Evolutionary conservation across 2,329 filamentous ascomycete species (phyloP).

Genomic region (Diaporthe vaccinii): DNA sequence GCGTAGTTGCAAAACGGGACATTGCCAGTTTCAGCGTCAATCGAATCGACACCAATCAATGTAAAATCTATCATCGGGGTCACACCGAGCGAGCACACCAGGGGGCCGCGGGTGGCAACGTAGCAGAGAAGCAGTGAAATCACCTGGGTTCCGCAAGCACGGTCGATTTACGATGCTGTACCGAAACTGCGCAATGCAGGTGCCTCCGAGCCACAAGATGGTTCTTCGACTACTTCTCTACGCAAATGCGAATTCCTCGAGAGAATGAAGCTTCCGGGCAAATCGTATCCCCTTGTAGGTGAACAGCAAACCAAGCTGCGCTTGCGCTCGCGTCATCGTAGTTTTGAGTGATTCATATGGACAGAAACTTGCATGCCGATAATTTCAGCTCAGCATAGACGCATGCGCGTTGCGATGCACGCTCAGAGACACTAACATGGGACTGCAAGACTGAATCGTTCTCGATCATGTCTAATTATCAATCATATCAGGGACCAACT

Average conservation of each 20-base stretch:
- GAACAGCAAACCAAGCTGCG: not conserved
- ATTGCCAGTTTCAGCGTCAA: not conserved
- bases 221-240: not conserved
- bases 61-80: not conserved
- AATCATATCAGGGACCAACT: too few species aligned
- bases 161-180: not conserved
- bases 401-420: not conserved
- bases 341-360: not conserved
- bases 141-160: not conserved
- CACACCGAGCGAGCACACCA: not conserved
- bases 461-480: not conserved
- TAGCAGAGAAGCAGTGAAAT: not conserved
- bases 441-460: not conserved
- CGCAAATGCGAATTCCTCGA: not conserved
- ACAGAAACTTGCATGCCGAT: not conserved
- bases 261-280: not conserved
- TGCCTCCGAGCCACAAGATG: not conserved
- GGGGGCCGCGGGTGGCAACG: not conserved
- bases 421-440: not conserved
- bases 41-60: not conserved
- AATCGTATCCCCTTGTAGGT: not conserved
- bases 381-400: not conserved
- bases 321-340: not conserved
- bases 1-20: not conserved
- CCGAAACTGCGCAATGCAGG: not conserved